These are phyloP conservation scores for Apiospora sp. DNA, from an alignment of 2,329 filamentous ascomycete genomes.

Conservation along the genomic window DNA sequence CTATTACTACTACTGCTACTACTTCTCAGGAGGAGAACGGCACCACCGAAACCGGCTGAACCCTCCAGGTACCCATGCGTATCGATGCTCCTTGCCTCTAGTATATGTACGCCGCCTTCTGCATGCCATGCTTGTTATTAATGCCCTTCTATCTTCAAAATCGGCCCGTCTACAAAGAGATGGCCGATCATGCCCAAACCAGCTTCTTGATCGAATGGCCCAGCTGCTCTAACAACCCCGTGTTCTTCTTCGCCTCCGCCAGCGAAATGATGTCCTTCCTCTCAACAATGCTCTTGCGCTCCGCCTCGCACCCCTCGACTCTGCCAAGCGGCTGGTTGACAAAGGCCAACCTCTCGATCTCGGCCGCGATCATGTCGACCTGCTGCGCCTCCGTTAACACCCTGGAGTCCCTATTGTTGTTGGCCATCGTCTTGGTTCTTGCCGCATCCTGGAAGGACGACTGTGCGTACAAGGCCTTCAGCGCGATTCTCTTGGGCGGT, in stretches of 20 bases:
- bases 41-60: conserved; percentile 5
- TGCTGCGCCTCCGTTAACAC: conserved; percentile 62
- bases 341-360: conserved; percentile 75
- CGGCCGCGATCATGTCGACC: conserved; percentile 72
- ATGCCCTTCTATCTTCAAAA: background rate
- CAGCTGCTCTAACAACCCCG: conserved; percentile 84
- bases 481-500: conserved; percentile 51
- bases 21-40: background rate
- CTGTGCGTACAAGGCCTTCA: conserved; percentile 63
- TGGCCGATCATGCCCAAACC: conserved; percentile 72
- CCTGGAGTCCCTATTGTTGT: conserved; percentile 44
- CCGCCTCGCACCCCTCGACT: conserved; percentile 50
- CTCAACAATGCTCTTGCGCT: conserved; percentile 57
- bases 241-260: conserved; percentile 85
- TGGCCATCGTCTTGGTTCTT: conserved; percentile 40
- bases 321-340: conserved; percentile 51
- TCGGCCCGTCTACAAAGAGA: background rate
- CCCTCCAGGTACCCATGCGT: background rate
- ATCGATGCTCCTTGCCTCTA: conserved; percentile 8
- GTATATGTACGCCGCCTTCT: conserved; percentile 4
- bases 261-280: conserved; percentile 80
- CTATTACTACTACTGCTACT: conserved; percentile 9
- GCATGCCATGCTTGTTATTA: conserved; percentile 7
- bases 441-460: conserved; percentile 60
- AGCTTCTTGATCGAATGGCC: conserved; percentile 93